These are phyloP conservation scores for Onygenales sp. DNA, from an alignment of 2,329 filamentous ascomycete species.

Conservation along the genomic window DNA sequence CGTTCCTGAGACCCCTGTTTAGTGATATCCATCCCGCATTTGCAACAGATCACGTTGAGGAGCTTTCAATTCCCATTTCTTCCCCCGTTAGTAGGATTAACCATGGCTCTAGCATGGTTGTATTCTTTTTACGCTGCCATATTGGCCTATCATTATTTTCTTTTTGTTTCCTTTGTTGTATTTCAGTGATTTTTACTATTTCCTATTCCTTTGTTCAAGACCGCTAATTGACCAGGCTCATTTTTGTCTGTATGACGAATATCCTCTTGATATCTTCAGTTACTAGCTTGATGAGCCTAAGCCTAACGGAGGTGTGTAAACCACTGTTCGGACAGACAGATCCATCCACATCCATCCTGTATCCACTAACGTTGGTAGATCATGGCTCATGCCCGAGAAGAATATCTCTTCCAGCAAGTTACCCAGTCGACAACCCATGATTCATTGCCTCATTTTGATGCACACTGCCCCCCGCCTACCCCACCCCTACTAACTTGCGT, in stretches of 20 bases:
- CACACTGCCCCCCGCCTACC: neutral
- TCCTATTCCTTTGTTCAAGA: neutral
- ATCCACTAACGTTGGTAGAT: conserved; percentile 33
- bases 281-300: conserved; percentile 50
- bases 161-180: neutral
- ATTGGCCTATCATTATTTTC: conserved; percentile 1
- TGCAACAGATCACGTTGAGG: conserved; percentile 25
- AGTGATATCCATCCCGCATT: conserved; percentile 18
- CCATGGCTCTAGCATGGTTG: neutral
- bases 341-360: neutral
- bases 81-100: neutral
- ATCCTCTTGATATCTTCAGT: conserved; percentile 51
- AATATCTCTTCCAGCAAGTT: conserved; percentile 50
- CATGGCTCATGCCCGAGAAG: conserved; percentile 51
- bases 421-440: neutral
- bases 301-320: conserved; percentile 43
- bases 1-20: neutral
- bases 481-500: neutral
- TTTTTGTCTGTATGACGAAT: conserved; percentile 53
- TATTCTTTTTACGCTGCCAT: neutral
- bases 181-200: neutral
- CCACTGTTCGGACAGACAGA: conserved; percentile 1
- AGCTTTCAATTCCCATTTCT: neutral
- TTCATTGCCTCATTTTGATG: neutral
- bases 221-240: conserved; percentile 30